Base-by-base conservation (phyloP, 164 flowering plant species). In the Dillenia turbinata region DNA sequence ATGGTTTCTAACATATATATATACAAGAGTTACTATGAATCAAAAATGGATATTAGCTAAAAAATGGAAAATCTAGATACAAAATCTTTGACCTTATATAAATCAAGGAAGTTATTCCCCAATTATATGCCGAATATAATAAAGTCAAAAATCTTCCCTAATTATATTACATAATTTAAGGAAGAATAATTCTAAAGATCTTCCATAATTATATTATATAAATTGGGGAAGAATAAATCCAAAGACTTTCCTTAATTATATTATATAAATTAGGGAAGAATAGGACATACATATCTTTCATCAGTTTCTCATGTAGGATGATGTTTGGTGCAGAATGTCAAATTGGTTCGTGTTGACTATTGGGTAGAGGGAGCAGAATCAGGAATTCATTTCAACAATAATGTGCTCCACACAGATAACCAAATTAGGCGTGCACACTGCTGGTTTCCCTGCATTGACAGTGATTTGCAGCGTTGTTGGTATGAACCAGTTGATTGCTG, bases 381-480 rank as follows among this genome's bases (percentile, higher is more conserved):
- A 5, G 98, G 98, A 55, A 75, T 95, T 63, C 96, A 89, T 73
- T 85, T 92, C 66, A 71, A 77, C 57, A 79, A 68, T 53, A 73
- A 83, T 64, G 76, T 87, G 60, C 60, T 92, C 50, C 89, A 85
- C 60, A 88, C 96, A 55, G 84, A 95, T 78, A 95, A 79, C 70
- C 99, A 94, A 72, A 78, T 88, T 62, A 81, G 99, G 76, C 92
- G 97, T 56, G 93, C 99, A 17, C 81, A 78, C 49, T 92, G 97
- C 75, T 92, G 99, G 99, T 95, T 95, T 72, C 99, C 99, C 67
- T 92, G 99, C 64, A 75, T 85, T 64, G 97, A 95, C 68, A 85
- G 79, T 57, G 63, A 47, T 69, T 77, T 68, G 24, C 97, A 92
- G 67, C 77, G 83, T 44, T 92, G 97, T 85, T 81, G 96, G 96